Evolutionary conservation across 2,329 filamentous ascomycete genomes (phyloP), one percentile per base, ranked within the genome.

Genomic region (Didymellaceae sp.): DNA sequence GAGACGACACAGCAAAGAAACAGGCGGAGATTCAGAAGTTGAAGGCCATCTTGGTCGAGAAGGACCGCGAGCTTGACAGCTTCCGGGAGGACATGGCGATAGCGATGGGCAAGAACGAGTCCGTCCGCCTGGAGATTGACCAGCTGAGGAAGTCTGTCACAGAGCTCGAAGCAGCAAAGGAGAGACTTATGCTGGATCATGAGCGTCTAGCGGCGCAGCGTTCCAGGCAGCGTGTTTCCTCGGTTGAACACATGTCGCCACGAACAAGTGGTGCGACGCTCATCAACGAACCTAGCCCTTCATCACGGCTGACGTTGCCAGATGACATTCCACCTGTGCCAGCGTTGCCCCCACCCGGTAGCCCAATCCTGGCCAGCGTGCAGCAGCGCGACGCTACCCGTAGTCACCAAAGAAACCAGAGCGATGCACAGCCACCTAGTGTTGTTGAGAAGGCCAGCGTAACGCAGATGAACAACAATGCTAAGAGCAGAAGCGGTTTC

Each of bases 191-290:
- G 64, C 55, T 61, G 17, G 66, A 71, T 33, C 69, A 66, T 38
- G 69, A 71, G 43, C 59, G 65, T 13, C 57, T 67, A 7, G 62
- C 62, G 0, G 50, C 52, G 9, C 62, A 68, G 21, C 58, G 63
- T 9, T 48, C 65, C 8, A 61, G 62, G 4, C 56, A 63, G 3
- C 54, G 62, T 1, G 57, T 58, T 6, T 46, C 62, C 1, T 61
- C 58, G 2, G 47, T 55, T 9, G 69, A 71, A 1, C 56, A 58
- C 39, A 57, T 52, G 9, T 66, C 63, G 7, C 68, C 67, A 9
- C 58, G 68, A 18, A 68, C 62, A 26, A 72, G 69, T 49, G 63
- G 62, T 38, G 63, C 67, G 21, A 72, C 69, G 9, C 63, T 72
- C 46, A 66, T 66, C 33, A 61, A 62, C 16, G 65, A 67, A 45